Evolutionary conservation across 495 filamentous ascomycete genomes (phyloP), one percentile per base, ranked within the genome.

Genomic region (Hapsidospora chrysogenum): DNA sequence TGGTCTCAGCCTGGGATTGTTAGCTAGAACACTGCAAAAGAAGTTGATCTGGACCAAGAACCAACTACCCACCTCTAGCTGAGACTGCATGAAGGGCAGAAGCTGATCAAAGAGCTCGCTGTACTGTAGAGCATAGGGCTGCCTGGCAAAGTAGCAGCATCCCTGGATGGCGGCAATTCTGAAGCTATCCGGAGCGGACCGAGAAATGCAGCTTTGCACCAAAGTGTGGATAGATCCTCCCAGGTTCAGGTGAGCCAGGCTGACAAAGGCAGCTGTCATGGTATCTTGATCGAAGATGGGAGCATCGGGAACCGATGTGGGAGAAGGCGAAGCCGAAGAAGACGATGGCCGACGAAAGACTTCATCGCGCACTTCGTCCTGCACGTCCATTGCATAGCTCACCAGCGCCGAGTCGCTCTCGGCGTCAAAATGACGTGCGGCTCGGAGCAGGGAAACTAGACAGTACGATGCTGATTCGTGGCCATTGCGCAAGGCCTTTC

Each of bases 201-300:
- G 47, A 30, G 64, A 55, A 29, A 76, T 55, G 35, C 72, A 76
- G 11, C 57, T 43, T 23, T 64, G 60, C 5, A 64, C 56, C 18
- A 77, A 52, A 18, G 55, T 56, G 18, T 68, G 64, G 23, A 74
- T 59, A 27, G 60, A 65, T 40, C 53, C 53, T 25, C 74, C 72
- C 33, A 74, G 62, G 42, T 61, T 67, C 16, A 78, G 50, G 42
- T 74, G 63, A 15, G 63, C 52, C 31, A 75, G 56, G 51, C 67
- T 70, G 35, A 78, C 70, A 47, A 76, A 73, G 9, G 73, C 63
- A 22, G 71, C 68, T n/a, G 71, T 74, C 54, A 75, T 72, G 35
- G 76, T 52, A 38, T 74, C 59, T 41, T 66, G 60, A 36, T 74
- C 72, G 33, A 74, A 66, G 17, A 56, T 39, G 8, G 48, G 45